These are phyloP conservation scores for Syzygium aqueum DNA, from an alignment of 345 rosid species.

Conservation along the genomic window DNA sequence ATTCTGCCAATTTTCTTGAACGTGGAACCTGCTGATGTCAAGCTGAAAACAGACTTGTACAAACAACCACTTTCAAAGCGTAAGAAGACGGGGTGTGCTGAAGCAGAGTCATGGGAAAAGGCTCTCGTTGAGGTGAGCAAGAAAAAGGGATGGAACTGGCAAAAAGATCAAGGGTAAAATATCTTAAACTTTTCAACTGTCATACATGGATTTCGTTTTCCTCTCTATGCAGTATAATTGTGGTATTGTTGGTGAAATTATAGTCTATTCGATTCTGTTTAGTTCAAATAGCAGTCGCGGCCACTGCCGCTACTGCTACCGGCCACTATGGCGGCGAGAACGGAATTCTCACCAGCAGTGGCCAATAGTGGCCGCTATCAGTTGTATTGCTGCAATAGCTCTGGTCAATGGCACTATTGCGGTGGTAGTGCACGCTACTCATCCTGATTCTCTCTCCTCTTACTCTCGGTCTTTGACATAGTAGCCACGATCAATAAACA, in stretches of 20 bases:
- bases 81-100: too few relatives aligned
- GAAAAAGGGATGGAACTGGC: too few relatives aligned
- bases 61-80: too few relatives aligned
- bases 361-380: neutral
- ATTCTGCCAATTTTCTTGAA: too few relatives aligned
- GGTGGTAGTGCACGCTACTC: neutral
- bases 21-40: too few relatives aligned
- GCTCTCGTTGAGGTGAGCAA: too few relatives aligned
- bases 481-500: too few relatives aligned
- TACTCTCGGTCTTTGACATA: neutral
- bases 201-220: neutral
- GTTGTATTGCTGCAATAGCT: neutral
- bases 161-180: too few relatives aligned
- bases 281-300: too few relatives aligned
- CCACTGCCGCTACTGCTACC: neutral
- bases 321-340: neutral
- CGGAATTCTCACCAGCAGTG: neutral
- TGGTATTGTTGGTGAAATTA: neutral
- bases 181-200: neutral
- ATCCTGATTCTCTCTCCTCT: neutral
- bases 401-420: neutral
- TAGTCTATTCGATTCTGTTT: neutral
- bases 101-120: too few relatives aligned
- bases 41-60: too few relatives aligned
- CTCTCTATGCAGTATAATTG: too few relatives aligned